Evolutionary conservation across 2,329 filamentous ascomycete genomes (phyloP).

Genomic region (Aspergillus floridensis): DNA sequence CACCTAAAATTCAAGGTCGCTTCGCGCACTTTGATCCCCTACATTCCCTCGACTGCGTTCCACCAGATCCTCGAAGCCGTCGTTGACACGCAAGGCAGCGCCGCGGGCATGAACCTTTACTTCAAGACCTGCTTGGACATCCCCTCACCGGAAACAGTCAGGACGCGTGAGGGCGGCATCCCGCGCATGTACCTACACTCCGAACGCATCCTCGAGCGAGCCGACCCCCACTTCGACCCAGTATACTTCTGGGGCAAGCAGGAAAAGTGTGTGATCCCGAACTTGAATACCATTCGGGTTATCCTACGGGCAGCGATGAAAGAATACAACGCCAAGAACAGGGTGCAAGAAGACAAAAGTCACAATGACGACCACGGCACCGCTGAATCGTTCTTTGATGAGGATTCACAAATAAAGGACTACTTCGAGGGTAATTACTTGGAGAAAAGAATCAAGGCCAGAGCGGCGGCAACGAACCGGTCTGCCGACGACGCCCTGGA

Average conservation of each 20-base stretch:
- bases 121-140: constrained; percentile 47
- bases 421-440: too few relatives aligned
- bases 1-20: constrained; percentile 12
- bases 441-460: too few relatives aligned
- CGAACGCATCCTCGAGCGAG: constrained; percentile 22
- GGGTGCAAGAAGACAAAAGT: neutral
- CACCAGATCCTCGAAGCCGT: constrained; percentile 55
- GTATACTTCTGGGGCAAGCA: constrained; percentile 24
- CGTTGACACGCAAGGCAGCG: constrained; percentile 49
- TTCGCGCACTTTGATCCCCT: constrained; percentile 21
- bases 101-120: constrained; percentile 49
- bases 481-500: too few relatives aligned
- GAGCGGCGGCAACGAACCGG: too few relatives aligned
- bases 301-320: constrained; percentile 34
- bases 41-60: constrained; percentile 45
- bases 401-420: too few relatives aligned
- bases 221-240: constrained; percentile 28
- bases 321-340: constrained; percentile 22
- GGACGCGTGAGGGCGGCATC: constrained; percentile 29
- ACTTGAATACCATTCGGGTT: constrained; percentile 37
- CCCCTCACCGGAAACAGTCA: constrained; percentile 17
- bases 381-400: too few relatives aligned
- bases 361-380: too few relatives aligned
- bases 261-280: constrained; percentile 31
- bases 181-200: constrained; percentile 22